Conservation (phyloP, 192 early-diverging fungal genomes). For the Rhizophagus sp. region DNA sequence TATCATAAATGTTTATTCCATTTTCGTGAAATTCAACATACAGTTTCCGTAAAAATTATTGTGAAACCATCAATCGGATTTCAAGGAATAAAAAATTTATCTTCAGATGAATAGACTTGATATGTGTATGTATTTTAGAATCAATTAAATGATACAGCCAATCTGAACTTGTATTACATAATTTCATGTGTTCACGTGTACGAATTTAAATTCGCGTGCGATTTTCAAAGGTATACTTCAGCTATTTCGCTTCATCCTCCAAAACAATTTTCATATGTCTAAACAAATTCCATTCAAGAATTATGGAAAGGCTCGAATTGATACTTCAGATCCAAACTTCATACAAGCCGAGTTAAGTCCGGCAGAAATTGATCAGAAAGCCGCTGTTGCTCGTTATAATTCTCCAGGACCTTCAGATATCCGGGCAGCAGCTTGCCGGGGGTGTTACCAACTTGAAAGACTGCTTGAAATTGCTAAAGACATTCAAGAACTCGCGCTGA, state of each 20-base stretch:
- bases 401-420: background rate
- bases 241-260: no score
- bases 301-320: background rate
- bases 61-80: background rate
- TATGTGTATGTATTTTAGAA: no score
- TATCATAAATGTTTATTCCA: background rate
- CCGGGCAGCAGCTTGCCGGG: background rate
- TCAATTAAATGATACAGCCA: no score
- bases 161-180: no score
- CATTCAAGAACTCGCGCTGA: background rate
- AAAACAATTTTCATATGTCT: background rate
- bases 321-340: background rate
- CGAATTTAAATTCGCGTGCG: no score
- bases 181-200: no score
- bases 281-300: background rate
- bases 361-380: background rate
- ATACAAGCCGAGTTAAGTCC: background rate
- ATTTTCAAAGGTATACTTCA: no score
- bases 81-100: background rate
- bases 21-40: slow-evolving; percentile 3
- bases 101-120: no score
- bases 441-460: background rate
- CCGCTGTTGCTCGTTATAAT: background rate
- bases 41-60: background rate
- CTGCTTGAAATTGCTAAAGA: background rate